These are phyloP conservation scores for Tetrahymena elliotti DNA, from an alignment of 73 alveolate genomes.

Conservation along the genomic window DNA sequence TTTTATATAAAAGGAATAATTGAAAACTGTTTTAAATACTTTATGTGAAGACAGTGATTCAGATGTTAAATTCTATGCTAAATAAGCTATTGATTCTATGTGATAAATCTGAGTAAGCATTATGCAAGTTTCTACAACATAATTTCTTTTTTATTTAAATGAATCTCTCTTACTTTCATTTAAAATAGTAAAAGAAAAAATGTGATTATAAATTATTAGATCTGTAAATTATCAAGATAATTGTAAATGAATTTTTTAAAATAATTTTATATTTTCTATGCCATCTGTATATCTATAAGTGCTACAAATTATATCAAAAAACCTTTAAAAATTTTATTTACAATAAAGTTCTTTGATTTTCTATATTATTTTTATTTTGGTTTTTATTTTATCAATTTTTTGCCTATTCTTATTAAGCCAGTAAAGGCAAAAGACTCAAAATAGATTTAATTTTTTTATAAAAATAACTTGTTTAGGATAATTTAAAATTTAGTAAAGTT, in stretches of 20 bases:
- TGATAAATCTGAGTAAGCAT: neutral
- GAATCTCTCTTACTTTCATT: neutral
- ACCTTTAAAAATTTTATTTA: too few species aligned
- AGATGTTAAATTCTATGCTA: conserved; percentile 37
- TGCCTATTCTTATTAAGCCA: too few species aligned
- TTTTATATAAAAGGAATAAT: neutral
- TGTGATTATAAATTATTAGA: neutral
- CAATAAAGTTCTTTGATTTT: too few species aligned
- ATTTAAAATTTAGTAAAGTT: too few species aligned
- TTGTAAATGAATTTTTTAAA: neutral
- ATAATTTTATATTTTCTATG: neutral
- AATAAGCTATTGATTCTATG: conserved; percentile 17
- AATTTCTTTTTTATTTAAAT: neutral
- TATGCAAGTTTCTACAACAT: neutral
- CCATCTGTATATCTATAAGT: neutral
- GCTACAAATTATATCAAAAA: neutral
- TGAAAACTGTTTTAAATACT: conserved; percentile 22
- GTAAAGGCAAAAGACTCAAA: too few species aligned
- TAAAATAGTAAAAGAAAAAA: neutral
- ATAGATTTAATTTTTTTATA: too few species aligned
- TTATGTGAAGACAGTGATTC: conserved; percentile 31
- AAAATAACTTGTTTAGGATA: too few species aligned
- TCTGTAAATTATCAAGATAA: neutral
- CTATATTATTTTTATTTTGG: too few species aligned
- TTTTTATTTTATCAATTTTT: too few species aligned